Percentiles rank a stretch among this genome's conserved stretches.
Conservation (phyloP, 1,284 basidiomycete species). For the Apiotrichum laibachii region DNA sequence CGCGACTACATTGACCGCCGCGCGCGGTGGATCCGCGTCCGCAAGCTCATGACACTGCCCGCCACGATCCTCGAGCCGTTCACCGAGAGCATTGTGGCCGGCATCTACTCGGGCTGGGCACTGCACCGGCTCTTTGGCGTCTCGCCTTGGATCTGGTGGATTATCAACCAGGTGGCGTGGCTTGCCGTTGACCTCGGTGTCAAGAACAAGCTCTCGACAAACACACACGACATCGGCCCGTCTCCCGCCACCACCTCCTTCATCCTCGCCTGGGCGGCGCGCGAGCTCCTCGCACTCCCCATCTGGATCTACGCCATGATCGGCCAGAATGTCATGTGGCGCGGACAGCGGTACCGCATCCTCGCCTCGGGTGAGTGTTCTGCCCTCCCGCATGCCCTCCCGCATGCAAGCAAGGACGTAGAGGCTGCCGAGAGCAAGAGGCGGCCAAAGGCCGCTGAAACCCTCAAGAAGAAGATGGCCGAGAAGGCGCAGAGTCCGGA, state of each 20-base stretch:
- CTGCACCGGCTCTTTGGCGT: slow-evolving; percentile 59
- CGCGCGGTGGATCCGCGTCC: slow-evolving; percentile 88
- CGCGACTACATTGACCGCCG: slow-evolving; percentile 77
- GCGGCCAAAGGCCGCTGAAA: too few species aligned
- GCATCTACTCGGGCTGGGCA: slow-evolving; percentile 62
- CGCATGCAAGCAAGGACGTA: too few species aligned
- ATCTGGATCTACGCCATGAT: slow-evolving; percentile 77
- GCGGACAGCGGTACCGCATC: slow-evolving; percentile 57
- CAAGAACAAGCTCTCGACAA: slow-evolving; percentile 46
- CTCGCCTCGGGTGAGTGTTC: slow-evolving; percentile 36
- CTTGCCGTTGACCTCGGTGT: slow-evolving; percentile 48
- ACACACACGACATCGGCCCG: slow-evolving; percentile 68
- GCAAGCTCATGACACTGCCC: slow-evolving; percentile 81
- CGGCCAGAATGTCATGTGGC: slow-evolving; percentile 78
- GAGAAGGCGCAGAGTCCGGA: too few species aligned
- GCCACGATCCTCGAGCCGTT: slow-evolving; percentile 85
- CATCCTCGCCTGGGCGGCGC: slow-evolving; percentile 67
- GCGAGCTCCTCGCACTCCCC: slow-evolving; percentile 77
- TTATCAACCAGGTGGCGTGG: slow-evolving; percentile 67
- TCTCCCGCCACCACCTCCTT: slow-evolving; percentile 58
- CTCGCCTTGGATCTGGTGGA: slow-evolving; percentile 63
- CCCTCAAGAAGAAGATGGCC: too few species aligned
- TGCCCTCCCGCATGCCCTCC: not conserved
- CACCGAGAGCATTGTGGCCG: slow-evolving; percentile 75
- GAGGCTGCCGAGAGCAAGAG: too few species aligned